These are phyloP conservation scores for Ophiostoma pallidulum DNA, from an alignment of 2,329 filamentous ascomycete species.

Conservation along the genomic window DNA sequence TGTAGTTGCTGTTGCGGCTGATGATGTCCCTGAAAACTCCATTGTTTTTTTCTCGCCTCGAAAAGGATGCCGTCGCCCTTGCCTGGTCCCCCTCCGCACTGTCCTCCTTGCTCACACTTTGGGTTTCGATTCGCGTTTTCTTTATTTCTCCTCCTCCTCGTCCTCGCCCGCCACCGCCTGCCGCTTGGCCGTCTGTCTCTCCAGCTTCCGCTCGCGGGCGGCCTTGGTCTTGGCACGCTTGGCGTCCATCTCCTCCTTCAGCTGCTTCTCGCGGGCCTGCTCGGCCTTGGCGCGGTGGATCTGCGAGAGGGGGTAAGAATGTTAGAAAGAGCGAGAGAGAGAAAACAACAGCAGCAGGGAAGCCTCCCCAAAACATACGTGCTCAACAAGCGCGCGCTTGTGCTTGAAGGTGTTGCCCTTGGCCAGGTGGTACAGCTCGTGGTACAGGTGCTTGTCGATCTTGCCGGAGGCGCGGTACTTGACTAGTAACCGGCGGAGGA, in stretches of 20 bases:
- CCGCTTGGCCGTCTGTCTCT: slow-evolving; percentile 87
- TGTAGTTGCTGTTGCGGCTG: not conserved
- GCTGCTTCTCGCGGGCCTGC: slow-evolving; percentile 87
- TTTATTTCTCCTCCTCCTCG: slow-evolving; percentile 39
- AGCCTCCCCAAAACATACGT: slow-evolving; percentile 65
- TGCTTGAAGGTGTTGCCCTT: slow-evolving; percentile 99
- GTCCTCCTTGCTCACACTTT: not conserved
- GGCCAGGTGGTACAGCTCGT: slow-evolving; percentile 99
- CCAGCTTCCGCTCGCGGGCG: slow-evolving; percentile 94
- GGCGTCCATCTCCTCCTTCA: slow-evolving; percentile 99
- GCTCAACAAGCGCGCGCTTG: slow-evolving; percentile 99
- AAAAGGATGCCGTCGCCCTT: slow-evolving; percentile 6
- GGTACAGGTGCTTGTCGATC: slow-evolving; percentile 99
- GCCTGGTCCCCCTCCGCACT: slow-evolving; percentile 15
- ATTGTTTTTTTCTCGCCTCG: slow-evolving; percentile 7
- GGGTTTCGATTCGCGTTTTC: no score
- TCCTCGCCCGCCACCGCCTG: slow-evolving; percentile 69
- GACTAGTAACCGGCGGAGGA: slow-evolving; percentile 96
- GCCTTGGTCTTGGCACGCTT: slow-evolving; percentile 99
- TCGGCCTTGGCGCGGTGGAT: slow-evolving; percentile 99
- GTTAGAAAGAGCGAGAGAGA: not conserved
- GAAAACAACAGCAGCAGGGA: not conserved
- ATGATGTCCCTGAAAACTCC: slow-evolving; percentile 12
- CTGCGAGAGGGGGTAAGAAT: slow-evolving; percentile 37
- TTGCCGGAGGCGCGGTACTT: slow-evolving; percentile 99